Evolutionary conservation across 2,329 filamentous ascomycete species (phyloP).

Genomic region (Thelonectria olida): DNA sequence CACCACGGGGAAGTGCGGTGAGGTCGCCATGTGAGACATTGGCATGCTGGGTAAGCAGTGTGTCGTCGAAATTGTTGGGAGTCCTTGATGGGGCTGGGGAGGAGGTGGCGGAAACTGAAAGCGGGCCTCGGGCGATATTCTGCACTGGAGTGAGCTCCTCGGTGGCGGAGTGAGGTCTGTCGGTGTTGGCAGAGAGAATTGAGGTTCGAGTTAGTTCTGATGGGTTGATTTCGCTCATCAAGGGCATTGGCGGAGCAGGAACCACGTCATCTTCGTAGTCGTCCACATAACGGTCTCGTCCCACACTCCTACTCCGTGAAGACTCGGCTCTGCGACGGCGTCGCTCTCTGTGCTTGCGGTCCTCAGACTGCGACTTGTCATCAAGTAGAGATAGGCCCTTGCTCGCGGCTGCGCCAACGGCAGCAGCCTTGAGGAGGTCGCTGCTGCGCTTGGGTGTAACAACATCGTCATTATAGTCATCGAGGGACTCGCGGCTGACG

Average conservation of each 20-base stretch:
- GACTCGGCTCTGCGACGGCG: conserved; percentile 63
- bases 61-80: conserved; percentile 64
- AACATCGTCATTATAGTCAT: conserved; percentile 51
- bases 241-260: conserved; percentile 79
- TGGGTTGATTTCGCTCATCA: conserved; percentile 85
- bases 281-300: conserved; percentile 56
- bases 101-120: conserved; percentile 70
- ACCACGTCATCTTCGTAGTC: conserved; percentile 67
- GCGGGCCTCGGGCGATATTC: conserved; percentile 69
- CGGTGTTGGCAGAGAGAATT: conserved; percentile 83
- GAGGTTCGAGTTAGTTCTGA: conserved; percentile 91
- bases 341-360: conserved; percentile 60
- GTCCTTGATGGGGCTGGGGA: conserved; percentile 70
- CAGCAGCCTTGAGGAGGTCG: conserved; percentile 56
- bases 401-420: conserved; percentile 54
- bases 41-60: conserved; percentile 74
- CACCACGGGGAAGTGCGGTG: conserved; percentile 60
- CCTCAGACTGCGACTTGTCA: conserved; percentile 55
- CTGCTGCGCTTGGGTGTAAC: conserved; percentile 57
- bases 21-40: conserved; percentile 70
- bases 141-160: conserved; percentile 69
- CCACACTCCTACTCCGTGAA: conserved; percentile 54
- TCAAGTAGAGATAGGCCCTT: conserved; percentile 47
- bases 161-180: conserved; percentile 74
- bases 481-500: conserved; percentile 57